Conservation (phyloP, 371 early-diverging fungal species). For the Amoeboaphelidium occidentale region DNA sequence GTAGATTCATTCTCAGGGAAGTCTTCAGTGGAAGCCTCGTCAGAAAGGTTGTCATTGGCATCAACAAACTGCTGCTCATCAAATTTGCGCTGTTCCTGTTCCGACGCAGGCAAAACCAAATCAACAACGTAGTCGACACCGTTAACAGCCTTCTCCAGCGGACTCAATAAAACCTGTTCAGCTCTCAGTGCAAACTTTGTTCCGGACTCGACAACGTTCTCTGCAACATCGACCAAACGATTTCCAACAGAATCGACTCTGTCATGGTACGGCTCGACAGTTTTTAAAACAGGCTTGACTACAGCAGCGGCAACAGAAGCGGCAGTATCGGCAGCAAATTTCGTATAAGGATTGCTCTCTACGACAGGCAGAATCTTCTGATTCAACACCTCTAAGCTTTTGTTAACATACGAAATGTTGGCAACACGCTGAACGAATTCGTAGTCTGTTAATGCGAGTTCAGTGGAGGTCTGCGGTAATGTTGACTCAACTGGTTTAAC, state of each 20-base stretch:
- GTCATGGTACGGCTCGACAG: not conserved
- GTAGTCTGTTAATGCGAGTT: no score
- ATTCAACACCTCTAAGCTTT: no score
- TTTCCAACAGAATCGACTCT: not conserved
- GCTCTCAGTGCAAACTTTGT: not conserved
- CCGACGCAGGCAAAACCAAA: not conserved
- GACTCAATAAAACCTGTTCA: not conserved
- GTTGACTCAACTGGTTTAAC: no score
- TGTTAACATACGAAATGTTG: no score
- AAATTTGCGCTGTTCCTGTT: not conserved
- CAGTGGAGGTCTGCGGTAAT: no score
- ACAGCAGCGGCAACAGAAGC: no score
- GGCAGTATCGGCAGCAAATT: no score
- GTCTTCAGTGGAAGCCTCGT: not conserved
- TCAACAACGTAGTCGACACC: not conserved
- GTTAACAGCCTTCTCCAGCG: not conserved
- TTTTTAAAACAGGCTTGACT: no score
- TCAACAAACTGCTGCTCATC: not conserved
- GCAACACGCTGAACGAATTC: no score
- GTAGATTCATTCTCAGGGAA: not conserved
- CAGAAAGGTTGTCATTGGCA: not conserved
- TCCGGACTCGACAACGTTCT: not conserved
- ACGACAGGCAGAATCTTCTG: no score
- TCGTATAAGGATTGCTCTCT: no score
- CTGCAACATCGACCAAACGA: not conserved